Base-by-base conservation (phyloP, 208 protist species). In the Crithidia sp. region DNA sequence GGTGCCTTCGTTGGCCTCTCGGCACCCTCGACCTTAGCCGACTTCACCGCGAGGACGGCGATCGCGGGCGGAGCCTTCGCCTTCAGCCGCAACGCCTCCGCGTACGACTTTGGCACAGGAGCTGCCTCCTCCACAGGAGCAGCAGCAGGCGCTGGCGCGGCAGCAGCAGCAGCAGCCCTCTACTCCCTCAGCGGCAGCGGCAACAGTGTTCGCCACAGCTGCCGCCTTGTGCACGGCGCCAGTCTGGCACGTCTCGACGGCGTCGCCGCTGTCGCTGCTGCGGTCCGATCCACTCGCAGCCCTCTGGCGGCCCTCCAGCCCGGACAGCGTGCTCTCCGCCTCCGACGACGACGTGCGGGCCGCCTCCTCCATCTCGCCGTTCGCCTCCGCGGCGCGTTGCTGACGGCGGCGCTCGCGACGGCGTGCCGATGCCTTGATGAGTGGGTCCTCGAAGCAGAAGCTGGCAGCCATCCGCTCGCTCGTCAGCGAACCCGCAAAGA, bases 401-500 rank as follows among this genome's bases (percentile, higher is more conserved):
- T 52, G 52, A 7, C 28, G 67, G 52, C 67, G 74, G 19, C 54
- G 74, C 74, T 79, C 74, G 6, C 53, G 74, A 4, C 70, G 53
- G n/a, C 45, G 59, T 5, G 74, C 65, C 10, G 74, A 64, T 0
- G 67, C 65, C 37, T 79, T 72, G 44, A 79, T 79, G 10, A 74
- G 58, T 17, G 74, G 74, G 16, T 79, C 74, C 45, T 69, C 50
- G 49, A 79, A 79, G 50, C 63, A 54, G 54, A 74, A 79, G 39
- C 52, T 68, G 2, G 28, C 53, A 19, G 47, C 44, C 67, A 55
- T 61, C 56, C 14, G 57, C 67, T 64, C 53, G 40, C 74, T 52
- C 13, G 63, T 63, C 57, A 58, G 6, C 8, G 53, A 72, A 8
- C 37, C 74, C 17, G 60, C 47, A 41, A 43, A 54, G 17, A 61